Conservation (phyloP, 345 rosid species). For the Clausena lansium region DNA sequence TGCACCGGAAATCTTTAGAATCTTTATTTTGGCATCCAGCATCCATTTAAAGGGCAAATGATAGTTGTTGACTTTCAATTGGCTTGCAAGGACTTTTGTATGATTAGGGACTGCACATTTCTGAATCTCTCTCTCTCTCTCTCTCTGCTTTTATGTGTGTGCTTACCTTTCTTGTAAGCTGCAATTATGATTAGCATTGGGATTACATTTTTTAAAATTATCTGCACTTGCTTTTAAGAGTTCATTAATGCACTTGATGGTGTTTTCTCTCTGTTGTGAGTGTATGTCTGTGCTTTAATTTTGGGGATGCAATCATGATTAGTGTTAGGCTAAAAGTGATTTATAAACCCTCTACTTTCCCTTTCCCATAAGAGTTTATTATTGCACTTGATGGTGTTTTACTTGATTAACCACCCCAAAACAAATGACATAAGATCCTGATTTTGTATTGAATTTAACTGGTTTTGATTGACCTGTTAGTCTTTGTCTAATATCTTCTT, state of each 20-base stretch:
- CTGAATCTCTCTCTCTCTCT: background rate
- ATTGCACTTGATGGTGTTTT: background rate
- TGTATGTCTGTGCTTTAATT: conserved; percentile 1
- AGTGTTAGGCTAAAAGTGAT: background rate
- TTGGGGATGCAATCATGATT: conserved; percentile 9
- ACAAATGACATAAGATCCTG: background rate
- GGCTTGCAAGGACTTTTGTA: background rate
- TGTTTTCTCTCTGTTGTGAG: background rate
- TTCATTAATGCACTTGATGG: conserved; percentile 7
- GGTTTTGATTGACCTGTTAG: background rate
- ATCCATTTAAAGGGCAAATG: background rate
- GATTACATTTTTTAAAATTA: background rate
- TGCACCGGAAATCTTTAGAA: background rate
- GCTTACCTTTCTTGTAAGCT: background rate
- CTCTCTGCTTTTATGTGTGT: background rate
- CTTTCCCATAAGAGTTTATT: conserved; percentile 2
- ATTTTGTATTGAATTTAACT: background rate
- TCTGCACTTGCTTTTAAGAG: background rate
- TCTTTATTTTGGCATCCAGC: background rate
- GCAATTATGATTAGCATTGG: background rate
- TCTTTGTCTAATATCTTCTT: background rate
- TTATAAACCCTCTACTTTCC: background rate
- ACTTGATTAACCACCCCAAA: background rate
- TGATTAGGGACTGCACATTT: background rate
- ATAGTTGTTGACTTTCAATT: background rate